These are phyloP conservation scores for Leishmania martiniquensis DNA, from an alignment of 208 protist species.

Conservation along the genomic window DNA sequence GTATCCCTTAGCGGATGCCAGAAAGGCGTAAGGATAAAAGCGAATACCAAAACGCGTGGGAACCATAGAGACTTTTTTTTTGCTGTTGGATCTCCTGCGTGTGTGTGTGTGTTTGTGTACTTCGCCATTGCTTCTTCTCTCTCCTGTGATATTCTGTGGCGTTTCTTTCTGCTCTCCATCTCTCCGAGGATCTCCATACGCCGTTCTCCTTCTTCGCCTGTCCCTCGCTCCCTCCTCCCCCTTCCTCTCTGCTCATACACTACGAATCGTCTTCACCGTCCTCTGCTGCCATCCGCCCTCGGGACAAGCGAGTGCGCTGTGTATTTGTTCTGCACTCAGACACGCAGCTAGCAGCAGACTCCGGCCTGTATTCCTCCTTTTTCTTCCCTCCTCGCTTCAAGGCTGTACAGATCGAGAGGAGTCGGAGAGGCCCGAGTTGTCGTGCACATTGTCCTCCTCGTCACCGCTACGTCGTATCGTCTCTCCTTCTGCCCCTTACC, in stretches of 20 bases:
- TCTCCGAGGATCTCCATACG: background rate
- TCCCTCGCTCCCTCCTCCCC: background rate
- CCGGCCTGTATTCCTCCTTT: background rate
- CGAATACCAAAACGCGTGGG: background rate
- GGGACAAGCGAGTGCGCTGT: background rate
- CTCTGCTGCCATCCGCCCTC: background rate
- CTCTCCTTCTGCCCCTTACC: background rate
- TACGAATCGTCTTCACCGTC: background rate
- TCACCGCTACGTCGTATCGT: background rate
- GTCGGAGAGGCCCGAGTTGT: background rate
- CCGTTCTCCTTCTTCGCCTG: background rate
- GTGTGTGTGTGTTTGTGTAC: background rate
- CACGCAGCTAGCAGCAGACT: background rate
- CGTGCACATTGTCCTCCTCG: background rate
- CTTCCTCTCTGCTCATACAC: background rate
- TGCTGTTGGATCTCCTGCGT: background rate
- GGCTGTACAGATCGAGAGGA: background rate
- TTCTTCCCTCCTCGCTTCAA: background rate
- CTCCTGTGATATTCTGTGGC: background rate
- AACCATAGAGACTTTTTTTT: conserved; percentile 2
- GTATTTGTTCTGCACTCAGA: background rate
- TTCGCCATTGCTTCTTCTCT: background rate
- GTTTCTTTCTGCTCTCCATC: background rate
- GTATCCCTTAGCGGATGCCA: background rate
- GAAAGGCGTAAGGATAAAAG: background rate